phyloP scores from a whole-genome alignment of 345 rosid genomes.

The Salix caprea region DNA sequence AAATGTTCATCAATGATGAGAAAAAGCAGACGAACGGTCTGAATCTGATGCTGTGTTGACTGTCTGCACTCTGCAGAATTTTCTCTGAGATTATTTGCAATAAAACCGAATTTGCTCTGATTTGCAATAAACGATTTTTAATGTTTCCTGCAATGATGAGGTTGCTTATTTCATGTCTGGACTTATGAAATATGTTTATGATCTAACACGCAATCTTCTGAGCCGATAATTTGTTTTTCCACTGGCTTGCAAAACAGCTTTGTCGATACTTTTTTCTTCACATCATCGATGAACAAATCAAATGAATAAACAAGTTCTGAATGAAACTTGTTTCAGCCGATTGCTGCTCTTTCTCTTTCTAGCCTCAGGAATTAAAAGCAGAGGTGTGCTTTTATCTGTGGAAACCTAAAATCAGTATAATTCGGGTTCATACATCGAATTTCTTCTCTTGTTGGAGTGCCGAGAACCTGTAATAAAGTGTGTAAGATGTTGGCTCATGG shows the following conservation, averaged over 20 bases:
- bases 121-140: not conserved
- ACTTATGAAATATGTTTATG: conserved; percentile 49
- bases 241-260: too few relatives aligned
- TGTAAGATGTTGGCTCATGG: not conserved
- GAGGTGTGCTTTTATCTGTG: conserved; percentile 33
- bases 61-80: conserved; percentile 76
- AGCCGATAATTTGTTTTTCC: conserved; percentile 16
- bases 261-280: too few relatives aligned
- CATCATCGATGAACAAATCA: too few relatives aligned
- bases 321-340: too few relatives aligned
- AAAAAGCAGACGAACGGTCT: conserved; percentile 89
- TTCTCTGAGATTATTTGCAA: conserved; percentile 39
- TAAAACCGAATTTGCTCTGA: not conserved
- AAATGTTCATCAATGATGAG: conserved; percentile 46
- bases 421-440: conserved; percentile 36
- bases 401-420: conserved; percentile 34
- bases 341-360: too few relatives aligned
- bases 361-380: too few relatives aligned
- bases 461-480: conserved; percentile 20
- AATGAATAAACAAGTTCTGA: too few relatives aligned
- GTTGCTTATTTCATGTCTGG: conserved; percentile 56
- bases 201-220: conserved; percentile 46
- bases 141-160: conserved; percentile 40
- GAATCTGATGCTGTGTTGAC: conserved; percentile 86
- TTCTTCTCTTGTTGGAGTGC: conserved; percentile 35